phyloP scores from a whole-genome alignment of 164 flowering plant species.

The grape (Vitis vinifera) region DNA sequence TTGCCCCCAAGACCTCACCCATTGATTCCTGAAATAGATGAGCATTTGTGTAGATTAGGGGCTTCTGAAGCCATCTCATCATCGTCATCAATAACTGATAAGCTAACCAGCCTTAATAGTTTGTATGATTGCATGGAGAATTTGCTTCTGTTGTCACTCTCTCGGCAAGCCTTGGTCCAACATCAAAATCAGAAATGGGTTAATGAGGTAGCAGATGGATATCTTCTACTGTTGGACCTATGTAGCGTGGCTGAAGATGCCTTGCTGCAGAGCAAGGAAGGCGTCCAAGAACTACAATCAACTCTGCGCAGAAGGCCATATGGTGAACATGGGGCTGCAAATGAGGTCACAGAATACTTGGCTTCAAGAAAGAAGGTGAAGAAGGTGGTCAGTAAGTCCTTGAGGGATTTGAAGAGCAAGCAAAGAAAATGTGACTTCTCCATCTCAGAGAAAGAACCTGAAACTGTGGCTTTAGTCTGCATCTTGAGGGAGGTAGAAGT shows the following conservation, averaged over 20 bases:
- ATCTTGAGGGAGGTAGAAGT: slow-evolving; percentile 2
- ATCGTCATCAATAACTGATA: slow-evolving; percentile 18
- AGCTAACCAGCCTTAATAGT: slow-evolving; percentile 24
- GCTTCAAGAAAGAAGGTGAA: slow-evolving; percentile 16
- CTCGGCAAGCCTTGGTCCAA: slow-evolving; percentile 23
- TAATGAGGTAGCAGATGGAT: slow-evolving; percentile 30
- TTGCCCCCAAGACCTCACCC: slow-evolving; percentile 31
- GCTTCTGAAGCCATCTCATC: slow-evolving; percentile 17
- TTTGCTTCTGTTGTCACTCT: slow-evolving; percentile 27
- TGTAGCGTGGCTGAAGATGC: slow-evolving; percentile 15
- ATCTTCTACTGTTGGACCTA: slow-evolving; percentile 25
- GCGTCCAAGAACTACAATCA: slow-evolving; percentile 20
- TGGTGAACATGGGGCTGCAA: not conserved
- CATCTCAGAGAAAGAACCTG: not conserved
- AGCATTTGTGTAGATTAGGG: slow-evolving; percentile 22
- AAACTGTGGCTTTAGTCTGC: not conserved
- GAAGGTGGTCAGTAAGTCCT: not conserved
- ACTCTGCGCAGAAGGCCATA: slow-evolving; percentile 13
- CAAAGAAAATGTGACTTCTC: too few species aligned
- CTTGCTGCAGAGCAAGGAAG: slow-evolving; percentile 16
- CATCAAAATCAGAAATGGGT: slow-evolving; percentile 5
- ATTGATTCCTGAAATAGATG: slow-evolving; percentile 8
- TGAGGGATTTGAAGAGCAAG: too few species aligned
- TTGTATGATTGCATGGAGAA: slow-evolving; percentile 27
- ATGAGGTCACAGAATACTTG: slow-evolving; percentile 11